These are phyloP conservation scores for Begonia masoniana DNA, from an alignment of 306 rosid genomes.

Conservation along the genomic window DNA sequence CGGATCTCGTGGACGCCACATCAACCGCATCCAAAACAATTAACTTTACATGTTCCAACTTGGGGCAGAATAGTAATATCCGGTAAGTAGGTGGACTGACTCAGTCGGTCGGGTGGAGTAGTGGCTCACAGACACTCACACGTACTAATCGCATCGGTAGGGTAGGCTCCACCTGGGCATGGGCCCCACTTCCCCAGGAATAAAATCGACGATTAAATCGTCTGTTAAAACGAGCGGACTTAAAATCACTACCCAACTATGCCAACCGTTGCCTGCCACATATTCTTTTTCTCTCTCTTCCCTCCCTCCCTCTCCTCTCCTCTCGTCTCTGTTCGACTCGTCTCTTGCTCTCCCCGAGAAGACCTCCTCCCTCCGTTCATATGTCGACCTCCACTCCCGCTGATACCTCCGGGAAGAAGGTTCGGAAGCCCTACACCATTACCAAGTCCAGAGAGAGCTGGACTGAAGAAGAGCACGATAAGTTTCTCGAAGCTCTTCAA, in stretches of 20 bases:
- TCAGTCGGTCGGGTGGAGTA: slow-evolving; percentile 3
- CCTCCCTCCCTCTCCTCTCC: not conserved
- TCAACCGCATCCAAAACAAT: no score
- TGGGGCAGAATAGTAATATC: no score
- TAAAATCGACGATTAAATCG: not conserved
- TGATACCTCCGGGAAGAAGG: slow-evolving; percentile 69
- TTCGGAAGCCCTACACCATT: slow-evolving; percentile 84
- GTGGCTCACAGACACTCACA: slow-evolving; percentile 15
- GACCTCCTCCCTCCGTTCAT: no score
- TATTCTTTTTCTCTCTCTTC: no score
- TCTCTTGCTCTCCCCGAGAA: slow-evolving; percentile 2
- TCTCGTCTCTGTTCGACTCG: not conserved
- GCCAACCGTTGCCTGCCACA: slow-evolving; percentile 22
- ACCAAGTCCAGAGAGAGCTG: slow-evolving; percentile 97
- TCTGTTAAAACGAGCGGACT: not conserved
- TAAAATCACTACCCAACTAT: not conserved
- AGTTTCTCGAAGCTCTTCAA: slow-evolving; percentile 94
- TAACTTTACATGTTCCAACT: no score
- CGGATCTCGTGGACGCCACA: slow-evolving; percentile 6
- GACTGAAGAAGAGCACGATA: slow-evolving; percentile 93
- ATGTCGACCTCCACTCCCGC: slow-evolving; percentile 21
- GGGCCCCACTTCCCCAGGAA: slow-evolving; percentile 12
- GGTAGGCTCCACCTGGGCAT: not conserved
- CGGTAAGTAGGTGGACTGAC: not conserved
- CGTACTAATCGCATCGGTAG: slow-evolving; percentile 2